Conservation (phyloP, 2,329 filamentous ascomycete species). For the Colletotrichum spaethianum region DNA sequence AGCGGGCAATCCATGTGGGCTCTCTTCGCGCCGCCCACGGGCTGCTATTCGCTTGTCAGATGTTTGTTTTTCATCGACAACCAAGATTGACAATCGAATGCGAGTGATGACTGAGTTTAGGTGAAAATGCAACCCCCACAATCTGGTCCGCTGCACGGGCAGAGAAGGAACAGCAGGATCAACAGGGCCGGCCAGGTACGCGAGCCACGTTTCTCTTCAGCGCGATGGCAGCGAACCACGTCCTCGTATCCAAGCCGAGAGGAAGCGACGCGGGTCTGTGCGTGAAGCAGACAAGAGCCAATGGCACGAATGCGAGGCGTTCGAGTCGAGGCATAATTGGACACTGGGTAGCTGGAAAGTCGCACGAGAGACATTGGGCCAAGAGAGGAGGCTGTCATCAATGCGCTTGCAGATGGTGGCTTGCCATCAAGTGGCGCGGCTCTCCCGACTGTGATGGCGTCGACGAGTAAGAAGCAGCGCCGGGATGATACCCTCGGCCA, state of each 20-base stretch:
- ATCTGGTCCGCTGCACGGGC: slow-evolving; percentile 15
- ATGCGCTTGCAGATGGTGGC: neutral
- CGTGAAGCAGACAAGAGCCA: neutral
- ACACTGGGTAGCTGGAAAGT: neutral
- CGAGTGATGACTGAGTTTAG: neutral
- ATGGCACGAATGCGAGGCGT: neutral
- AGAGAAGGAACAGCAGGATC: neutral
- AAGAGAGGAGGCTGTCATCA: neutral
- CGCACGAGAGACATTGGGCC: neutral
- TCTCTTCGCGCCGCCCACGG: neutral
- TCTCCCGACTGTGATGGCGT: neutral
- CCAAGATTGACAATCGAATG: neutral
- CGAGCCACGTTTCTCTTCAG: slow-evolving; percentile 24
- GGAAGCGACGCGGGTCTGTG: slow-evolving; percentile 7
- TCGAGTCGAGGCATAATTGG: neutral
- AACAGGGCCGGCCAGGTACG: slow-evolving; percentile 10
- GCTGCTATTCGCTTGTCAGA: slow-evolving; percentile 11
- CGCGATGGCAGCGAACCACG: neutral
- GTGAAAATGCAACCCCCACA: slow-evolving; percentile 35
- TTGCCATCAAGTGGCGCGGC: neutral
- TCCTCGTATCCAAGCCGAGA: neutral
- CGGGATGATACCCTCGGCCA: neutral
- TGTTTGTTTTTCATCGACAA: neutral
- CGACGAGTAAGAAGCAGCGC: neutral
- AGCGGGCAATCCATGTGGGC: neutral